Base-by-base conservation (phyloP, 345 rosid species). In the Populus simonii region DNA sequence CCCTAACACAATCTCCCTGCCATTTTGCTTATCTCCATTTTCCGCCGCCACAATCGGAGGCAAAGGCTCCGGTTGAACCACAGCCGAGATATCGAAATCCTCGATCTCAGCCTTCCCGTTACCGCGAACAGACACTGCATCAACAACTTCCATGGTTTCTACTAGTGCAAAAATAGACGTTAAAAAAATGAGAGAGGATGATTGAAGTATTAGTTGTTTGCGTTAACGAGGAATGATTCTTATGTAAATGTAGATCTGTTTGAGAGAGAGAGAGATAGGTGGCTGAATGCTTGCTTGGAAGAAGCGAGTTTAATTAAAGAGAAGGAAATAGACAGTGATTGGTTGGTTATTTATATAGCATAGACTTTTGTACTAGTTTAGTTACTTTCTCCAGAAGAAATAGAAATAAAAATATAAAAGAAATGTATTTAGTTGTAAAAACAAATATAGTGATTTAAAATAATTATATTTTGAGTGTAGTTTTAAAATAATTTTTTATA, bases 1-100 rank as follows among this genome's bases (percentile, higher is more conserved):
- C 49, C 99, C 98, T 35, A 95, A 78, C 45, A 92, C 98, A 76
- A 95, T 90, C 89, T 89, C 93, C 82, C 90, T 80, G 5, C 75
- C 83, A 15, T 81, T 84, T 43, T 75, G 62, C 41, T 66, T 79
- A 9, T 35, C 68, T 20, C 43, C 81, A 17, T 55, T 80, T 51
- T 78, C 70, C 63, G 16, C 73, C 27, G 68, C 59, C 31, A 80
- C 81, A 31, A 76, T 82, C 33, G 87, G 75, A 25, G 95, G 92
- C 51, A 90, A 70, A 43, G 91, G 87, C 69, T 89, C 96, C 41
- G 80, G 45, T 12, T 71, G 33, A 23, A 68, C 79, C 15, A 85
- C 82, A 51, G 86, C 83, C 12, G 77, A 62, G 23, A 91, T 89
- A 84, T 90, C 91, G 65, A 65, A 62, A 57, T 29, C 36, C 51